These are phyloP conservation scores for Fusarium verrucosum DNA, from an alignment of 2,329 filamentous ascomycete genomes.

Conservation along the genomic window DNA sequence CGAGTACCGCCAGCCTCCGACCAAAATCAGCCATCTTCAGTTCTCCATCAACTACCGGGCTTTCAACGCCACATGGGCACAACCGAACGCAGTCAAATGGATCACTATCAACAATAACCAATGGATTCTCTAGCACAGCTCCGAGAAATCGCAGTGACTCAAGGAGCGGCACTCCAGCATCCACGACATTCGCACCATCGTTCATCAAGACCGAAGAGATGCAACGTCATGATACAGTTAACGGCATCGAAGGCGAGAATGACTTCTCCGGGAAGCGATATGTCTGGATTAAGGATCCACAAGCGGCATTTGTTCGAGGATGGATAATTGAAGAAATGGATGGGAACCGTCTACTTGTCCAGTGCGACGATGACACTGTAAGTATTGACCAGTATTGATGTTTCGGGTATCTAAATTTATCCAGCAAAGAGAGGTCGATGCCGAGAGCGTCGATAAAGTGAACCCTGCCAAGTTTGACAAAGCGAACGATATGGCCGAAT, in stretches of 20 bases:
- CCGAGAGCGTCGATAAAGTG: slow-evolving; percentile 95
- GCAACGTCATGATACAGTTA: slow-evolving; percentile 65
- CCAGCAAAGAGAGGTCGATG: slow-evolving; percentile 85
- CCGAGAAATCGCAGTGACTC: slow-evolving; percentile 64
- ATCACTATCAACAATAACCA: slow-evolving; percentile 50
- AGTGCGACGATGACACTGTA: slow-evolving; percentile 92
- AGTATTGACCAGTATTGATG: slow-evolving; percentile 47
- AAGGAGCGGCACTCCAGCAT: slow-evolving; percentile 68
- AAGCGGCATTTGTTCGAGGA: slow-evolving; percentile 89
- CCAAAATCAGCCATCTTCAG: slow-evolving; percentile 81
- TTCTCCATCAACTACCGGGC: slow-evolving; percentile 58
- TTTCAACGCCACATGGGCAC: slow-evolving; percentile 62
- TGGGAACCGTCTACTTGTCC: slow-evolving; percentile 77
- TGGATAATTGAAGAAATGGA: slow-evolving; percentile 87
- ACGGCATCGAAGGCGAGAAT: slow-evolving; percentile 93
- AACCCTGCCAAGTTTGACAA: slow-evolving; percentile 99
- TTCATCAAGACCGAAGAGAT: slow-evolving; percentile 93
- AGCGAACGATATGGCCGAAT: slow-evolving; percentile 97
- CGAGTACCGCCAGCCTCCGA: slow-evolving; percentile 61
- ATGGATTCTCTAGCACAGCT: slow-evolving; percentile 16
- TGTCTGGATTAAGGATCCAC: slow-evolving; percentile 92
- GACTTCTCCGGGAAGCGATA: slow-evolving; percentile 99
- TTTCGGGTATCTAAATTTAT: slow-evolving; percentile 31
- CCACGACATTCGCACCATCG: slow-evolving; percentile 90
- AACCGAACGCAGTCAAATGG: slow-evolving; percentile 74